Percentiles rank a stretch among this genome's conserved stretches.
phyloP scores from a whole-genome alignment of 1,139 yeast species.

The Candida glucosophila region DNA sequence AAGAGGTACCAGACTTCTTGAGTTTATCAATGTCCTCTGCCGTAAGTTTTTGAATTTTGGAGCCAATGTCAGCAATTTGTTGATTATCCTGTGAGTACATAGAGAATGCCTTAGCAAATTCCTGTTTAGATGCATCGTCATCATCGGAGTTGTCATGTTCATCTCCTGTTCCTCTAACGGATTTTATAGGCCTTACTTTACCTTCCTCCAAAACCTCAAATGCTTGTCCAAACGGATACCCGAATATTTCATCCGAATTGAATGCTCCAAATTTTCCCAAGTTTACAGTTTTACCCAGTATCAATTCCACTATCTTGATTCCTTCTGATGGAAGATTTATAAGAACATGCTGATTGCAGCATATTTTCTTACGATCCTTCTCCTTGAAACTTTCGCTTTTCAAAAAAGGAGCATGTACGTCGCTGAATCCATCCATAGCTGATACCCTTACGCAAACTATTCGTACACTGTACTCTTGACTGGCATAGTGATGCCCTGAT shows the following conservation, averaged over 20 bases:
- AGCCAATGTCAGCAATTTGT: constrained; percentile 64
- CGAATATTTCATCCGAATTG: constrained; percentile 63
- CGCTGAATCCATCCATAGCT: not conserved
- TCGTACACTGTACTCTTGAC: too few relatives aligned
- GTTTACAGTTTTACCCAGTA: constrained; percentile 49
- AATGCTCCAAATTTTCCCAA: constrained; percentile 92
- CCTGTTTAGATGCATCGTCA: constrained; percentile 24
- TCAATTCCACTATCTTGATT: constrained; percentile 58
- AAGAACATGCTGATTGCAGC: constrained; percentile 50
- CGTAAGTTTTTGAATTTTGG: constrained; percentile 64
- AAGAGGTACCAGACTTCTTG: constrained; percentile 57
- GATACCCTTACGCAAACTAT: not conserved
- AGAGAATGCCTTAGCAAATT: constrained; percentile 32
- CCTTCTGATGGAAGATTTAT: constrained; percentile 77
- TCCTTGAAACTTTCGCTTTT: too few relatives aligned
- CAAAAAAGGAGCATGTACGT: too few relatives aligned
- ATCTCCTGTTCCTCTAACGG: constrained; percentile 21
- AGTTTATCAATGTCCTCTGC: constrained; percentile 73
- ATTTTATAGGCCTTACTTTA: constrained; percentile 40
- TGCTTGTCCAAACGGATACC: constrained; percentile 79
- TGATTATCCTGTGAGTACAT: constrained; percentile 57
- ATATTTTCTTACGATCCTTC: constrained; percentile 20
- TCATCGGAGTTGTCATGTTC: constrained; percentile 12
- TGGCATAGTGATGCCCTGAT: too few relatives aligned
- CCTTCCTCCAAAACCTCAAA: constrained; percentile 70